Evolutionary conservation across 306 rosid genomes (phyloP), one percentile per base, ranked within the genome.

Genomic region (Vachellia pachyceras): DNA sequence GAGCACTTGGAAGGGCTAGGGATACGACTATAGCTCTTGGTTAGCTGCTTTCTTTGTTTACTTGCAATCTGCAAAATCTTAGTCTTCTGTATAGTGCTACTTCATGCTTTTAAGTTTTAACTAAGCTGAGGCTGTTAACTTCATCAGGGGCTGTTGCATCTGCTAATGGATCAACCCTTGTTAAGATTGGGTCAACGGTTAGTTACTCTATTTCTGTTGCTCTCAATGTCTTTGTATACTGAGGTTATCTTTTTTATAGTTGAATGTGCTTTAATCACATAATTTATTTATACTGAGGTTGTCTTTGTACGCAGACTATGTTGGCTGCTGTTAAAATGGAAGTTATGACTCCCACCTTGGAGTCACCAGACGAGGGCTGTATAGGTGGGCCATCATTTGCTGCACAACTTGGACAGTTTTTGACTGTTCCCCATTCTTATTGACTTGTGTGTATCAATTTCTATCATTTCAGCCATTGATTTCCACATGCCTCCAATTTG

Each of bases 401-500:
- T 84, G 45, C 22, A 29, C 47, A 54, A 55, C 66, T 78, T 73
- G 73, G 61, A 50, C 25, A 23, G 6, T 60, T 60, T 60, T 60
- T 60, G 18, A 29, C 33, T 29, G 1, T 29, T 29, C 18, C 37
- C 15, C 36, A 0, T 20, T 18, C n/a, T 11, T 72, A 29, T 9
- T 25, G 46, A 41, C 81, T 10, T 66, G 29, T 83, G 50, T 64
- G 18, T 64, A 41, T 57, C 40, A 67, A 69, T 79, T n/a, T 68
- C 69, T 86, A 15, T 44, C 36, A 55, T 86, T 83, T 83, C 94
- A 90, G 99, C 91, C 65, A 79, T 95, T 65, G 97, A 93, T 14
- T 93, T 95, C 87, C 95, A 93, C 88, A 93, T 95, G 97, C 97
- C 97, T 80, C 91, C 97, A 29, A 91, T 93, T 67, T 95, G 99